These are phyloP conservation scores for Trametes coccinea DNA, from an alignment of 768 basidiomycete species.

Conservation along the genomic window DNA sequence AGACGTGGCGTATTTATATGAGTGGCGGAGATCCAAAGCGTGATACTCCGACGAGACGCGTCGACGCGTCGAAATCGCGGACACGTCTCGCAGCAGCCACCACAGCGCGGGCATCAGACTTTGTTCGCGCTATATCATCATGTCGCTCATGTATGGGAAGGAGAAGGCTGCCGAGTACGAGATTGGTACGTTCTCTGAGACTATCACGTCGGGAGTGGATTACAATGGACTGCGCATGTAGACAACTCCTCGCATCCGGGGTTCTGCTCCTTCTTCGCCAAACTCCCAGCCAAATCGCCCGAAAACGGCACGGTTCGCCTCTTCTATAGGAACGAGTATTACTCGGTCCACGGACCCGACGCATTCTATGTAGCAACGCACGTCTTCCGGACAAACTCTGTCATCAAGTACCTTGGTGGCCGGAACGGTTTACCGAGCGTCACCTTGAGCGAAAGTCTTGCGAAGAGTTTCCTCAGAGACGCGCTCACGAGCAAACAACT, in stretches of 20 bases:
- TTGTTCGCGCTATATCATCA: slow-evolving; percentile 25
- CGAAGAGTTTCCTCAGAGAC: slow-evolving; percentile 82
- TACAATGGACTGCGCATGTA: background rate
- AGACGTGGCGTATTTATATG: background rate
- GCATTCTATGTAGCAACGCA: slow-evolving; percentile 85
- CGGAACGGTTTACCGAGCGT: slow-evolving; percentile 70
- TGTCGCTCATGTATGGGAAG: slow-evolving; percentile 66
- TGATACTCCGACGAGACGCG: slow-evolving; percentile 21
- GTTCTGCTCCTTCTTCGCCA: slow-evolving; percentile 71
- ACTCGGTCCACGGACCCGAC: slow-evolving; percentile 86
- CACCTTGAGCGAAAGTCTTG: slow-evolving; percentile 70
- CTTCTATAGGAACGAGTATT: slow-evolving; percentile 83
- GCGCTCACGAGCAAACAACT: slow-evolving; percentile 89
- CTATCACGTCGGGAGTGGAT: background rate
- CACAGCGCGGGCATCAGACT: background rate
- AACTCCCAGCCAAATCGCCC: slow-evolving; percentile 65
- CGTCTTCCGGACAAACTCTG: slow-evolving; percentile 85
- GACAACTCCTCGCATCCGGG: slow-evolving; percentile 75
- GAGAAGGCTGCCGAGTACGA: slow-evolving; percentile 53
- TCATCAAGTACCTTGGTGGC: slow-evolving; percentile 89
- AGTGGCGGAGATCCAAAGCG: slow-evolving; percentile 20
- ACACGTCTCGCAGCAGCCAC: slow-evolving; percentile 12
- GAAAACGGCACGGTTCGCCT: slow-evolving; percentile 82
- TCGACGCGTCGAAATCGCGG: slow-evolving; percentile 22
- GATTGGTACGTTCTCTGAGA: slow-evolving; percentile 24